A percentile compares a stretch with the other conserved stretches of the same genome.
Evolutionary conservation across 2,329 filamentous ascomycete genomes (phyloP).

Genomic region (Acarospora socialis): DNA sequence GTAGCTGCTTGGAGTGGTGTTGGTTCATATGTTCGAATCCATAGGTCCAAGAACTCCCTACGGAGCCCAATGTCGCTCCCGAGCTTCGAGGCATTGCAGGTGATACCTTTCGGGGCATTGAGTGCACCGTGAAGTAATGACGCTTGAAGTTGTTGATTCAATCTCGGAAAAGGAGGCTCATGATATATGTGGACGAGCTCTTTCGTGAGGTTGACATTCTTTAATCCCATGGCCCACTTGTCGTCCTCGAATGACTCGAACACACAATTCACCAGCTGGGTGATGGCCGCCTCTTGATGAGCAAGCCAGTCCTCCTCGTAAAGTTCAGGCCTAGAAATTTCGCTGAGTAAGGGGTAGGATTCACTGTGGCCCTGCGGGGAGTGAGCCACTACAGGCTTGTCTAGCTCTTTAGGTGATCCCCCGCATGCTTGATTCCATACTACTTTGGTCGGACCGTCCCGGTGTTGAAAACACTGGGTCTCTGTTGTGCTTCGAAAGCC

Average conservation of each 20-base stretch:
- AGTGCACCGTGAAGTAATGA: conserved; percentile 44
- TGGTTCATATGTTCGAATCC: conserved; percentile 43
- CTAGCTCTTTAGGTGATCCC: too few species aligned
- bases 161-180: conserved; percentile 31
- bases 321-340: conserved; percentile 39
- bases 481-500: too few species aligned
- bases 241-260: conserved; percentile 29
- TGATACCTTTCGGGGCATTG: conserved; percentile 38
- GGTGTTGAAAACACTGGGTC: too few species aligned
- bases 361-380: too few species aligned
- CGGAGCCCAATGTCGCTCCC: conserved; percentile 44
- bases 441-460: too few species aligned
- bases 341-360: too few species aligned
- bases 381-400: too few species aligned
- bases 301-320: conserved; percentile 50
- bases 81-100: conserved; percentile 32
- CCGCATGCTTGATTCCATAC: too few species aligned
- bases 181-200: conserved; percentile 42
- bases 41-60: conserved; percentile 42
- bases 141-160: conserved; percentile 44
- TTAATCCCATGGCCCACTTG: conserved; percentile 6
- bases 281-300: conserved; percentile 47
- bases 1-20: conserved; percentile 36
- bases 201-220: conserved; percentile 24
- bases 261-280: conserved; percentile 44